Conservation (phyloP, 2,329 filamentous ascomycete genomes). For the Stagonosporopsis rhizophila region DNA sequence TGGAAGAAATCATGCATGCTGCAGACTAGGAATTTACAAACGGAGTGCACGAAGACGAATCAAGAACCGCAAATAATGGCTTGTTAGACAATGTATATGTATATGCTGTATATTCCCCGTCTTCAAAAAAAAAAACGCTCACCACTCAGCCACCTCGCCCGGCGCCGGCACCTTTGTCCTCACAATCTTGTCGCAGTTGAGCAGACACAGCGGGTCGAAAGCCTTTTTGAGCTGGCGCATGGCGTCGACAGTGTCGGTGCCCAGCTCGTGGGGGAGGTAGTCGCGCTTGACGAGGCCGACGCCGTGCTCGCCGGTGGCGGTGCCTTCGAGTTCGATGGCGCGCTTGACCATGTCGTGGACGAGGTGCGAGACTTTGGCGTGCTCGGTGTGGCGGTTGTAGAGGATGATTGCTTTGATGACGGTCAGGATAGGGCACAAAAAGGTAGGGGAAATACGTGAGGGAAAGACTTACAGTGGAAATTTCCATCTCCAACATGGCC, state of each 20-base stretch:
- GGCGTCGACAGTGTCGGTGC: constrained; percentile 74
- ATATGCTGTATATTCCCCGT: too few relatives aligned
- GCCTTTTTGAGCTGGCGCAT: constrained; percentile 88
- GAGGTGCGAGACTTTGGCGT: constrained; percentile 70
- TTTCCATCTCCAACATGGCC: constrained; percentile 79
- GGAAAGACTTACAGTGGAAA: constrained; percentile 65
- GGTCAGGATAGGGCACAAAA: constrained; percentile 6
- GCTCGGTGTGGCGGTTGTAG: constrained; percentile 70
- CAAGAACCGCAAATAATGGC: too few relatives aligned
- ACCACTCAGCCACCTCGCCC: constrained; percentile 60
- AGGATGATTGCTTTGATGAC: constrained; percentile 64
- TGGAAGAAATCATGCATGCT: too few relatives aligned
- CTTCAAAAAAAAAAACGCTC: too few relatives aligned
- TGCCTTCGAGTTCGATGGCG: constrained; percentile 84
- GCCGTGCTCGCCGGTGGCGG: constrained; percentile 85
- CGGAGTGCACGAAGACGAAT: too few relatives aligned
- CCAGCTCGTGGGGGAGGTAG: constrained; percentile 80
- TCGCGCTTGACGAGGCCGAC: constrained; percentile 85
- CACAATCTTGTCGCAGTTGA: constrained; percentile 72
- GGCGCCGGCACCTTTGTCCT: constrained; percentile 58
- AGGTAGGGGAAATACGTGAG: not conserved
- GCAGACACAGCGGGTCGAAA: constrained; percentile 74
- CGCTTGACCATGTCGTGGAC: constrained; percentile 87
- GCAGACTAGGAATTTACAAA: too few relatives aligned
- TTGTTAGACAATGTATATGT: too few relatives aligned